Conservation (phyloP, 345 rosid species). For the Hibiscus trionum region DNA sequence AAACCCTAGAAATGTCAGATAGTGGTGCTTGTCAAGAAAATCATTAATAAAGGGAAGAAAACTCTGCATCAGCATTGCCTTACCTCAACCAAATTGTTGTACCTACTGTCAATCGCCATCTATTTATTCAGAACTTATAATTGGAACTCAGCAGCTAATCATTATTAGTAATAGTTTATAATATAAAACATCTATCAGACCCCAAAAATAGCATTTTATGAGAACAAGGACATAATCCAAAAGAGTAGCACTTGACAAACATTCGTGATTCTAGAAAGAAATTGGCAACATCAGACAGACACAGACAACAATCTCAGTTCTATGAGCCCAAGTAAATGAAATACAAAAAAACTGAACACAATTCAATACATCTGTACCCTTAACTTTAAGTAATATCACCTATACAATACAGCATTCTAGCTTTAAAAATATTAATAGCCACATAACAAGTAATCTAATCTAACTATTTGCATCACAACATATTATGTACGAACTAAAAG, state of each 20-base stretch:
- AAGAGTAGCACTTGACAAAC: background rate
- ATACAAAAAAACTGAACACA: background rate
- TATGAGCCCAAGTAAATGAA: background rate
- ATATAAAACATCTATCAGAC: background rate
- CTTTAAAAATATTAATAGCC: background rate
- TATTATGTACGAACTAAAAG: conserved; percentile 12
- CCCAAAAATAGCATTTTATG: background rate
- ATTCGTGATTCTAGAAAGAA: background rate
- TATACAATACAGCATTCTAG: background rate
- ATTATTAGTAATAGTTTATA: background rate
- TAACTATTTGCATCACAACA: background rate
- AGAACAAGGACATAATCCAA: background rate
- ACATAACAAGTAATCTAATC: background rate
- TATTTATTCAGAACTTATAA: background rate
- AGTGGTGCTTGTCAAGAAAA: background rate
- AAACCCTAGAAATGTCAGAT: conserved; percentile 2
- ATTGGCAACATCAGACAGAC: background rate
- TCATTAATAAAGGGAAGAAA: background rate
- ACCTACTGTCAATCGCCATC: background rate
- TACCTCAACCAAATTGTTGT: background rate
- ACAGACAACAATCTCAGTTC: background rate
- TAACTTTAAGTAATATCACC: background rate
- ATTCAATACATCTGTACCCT: background rate
- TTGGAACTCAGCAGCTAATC: background rate
- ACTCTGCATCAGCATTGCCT: background rate